A percentile compares a stretch with the other conserved stretches of the same genome.
phyloP scores from a whole-genome alignment of 495 filamentous ascomycete species.

The Penicillium verhagenii region DNA sequence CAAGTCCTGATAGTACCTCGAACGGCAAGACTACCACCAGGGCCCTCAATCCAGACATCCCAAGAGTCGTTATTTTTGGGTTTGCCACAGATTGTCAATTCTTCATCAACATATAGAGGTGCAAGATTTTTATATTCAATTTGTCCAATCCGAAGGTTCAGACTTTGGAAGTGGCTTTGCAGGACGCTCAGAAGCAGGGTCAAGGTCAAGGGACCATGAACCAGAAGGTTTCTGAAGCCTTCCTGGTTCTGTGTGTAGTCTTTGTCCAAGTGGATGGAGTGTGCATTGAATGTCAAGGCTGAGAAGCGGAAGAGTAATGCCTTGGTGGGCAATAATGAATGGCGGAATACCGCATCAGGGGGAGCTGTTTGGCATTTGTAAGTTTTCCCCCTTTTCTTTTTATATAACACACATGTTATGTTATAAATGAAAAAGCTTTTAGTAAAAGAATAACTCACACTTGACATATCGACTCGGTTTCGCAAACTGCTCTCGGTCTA shows the following conservation, averaged over 20 bases:
- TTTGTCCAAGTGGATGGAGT: slow-evolving; percentile 79
- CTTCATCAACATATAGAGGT: slow-evolving; percentile 72
- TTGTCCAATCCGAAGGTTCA: slow-evolving; percentile 31
- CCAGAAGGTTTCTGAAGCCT: slow-evolving; percentile 69
- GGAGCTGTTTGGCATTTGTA: slow-evolving; percentile 28
- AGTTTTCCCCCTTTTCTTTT: not conserved
- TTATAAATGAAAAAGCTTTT: not conserved
- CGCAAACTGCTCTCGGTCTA: slow-evolving; percentile 29
- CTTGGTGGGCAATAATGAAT: slow-evolving; percentile 59
- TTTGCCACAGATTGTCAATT: slow-evolving; percentile 58
- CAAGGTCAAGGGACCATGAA: slow-evolving; percentile 84
- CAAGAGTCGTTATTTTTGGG: slow-evolving; percentile 35
- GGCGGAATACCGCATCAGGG: slow-evolving; percentile 53
- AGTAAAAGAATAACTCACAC: slow-evolving; percentile 27
- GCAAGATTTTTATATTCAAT: slow-evolving; percentile 82
- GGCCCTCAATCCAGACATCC: slow-evolving; percentile 68
- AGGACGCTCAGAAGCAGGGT: slow-evolving; percentile 70
- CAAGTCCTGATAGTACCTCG: slow-evolving; percentile 47
- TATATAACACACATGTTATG: not conserved
- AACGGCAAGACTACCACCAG: slow-evolving; percentile 59
- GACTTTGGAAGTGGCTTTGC: slow-evolving; percentile 41
- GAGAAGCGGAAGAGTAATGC: slow-evolving; percentile 80
- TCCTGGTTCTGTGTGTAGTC: slow-evolving; percentile 67
- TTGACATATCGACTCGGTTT: slow-evolving; percentile 33
- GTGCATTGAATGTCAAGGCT: slow-evolving; percentile 82